Percentiles rank a stretch among this genome's conserved stretches.
Conservation (phyloP, 805 yeast genomes). For the Wickerhamiella sorbophila region DNA sequence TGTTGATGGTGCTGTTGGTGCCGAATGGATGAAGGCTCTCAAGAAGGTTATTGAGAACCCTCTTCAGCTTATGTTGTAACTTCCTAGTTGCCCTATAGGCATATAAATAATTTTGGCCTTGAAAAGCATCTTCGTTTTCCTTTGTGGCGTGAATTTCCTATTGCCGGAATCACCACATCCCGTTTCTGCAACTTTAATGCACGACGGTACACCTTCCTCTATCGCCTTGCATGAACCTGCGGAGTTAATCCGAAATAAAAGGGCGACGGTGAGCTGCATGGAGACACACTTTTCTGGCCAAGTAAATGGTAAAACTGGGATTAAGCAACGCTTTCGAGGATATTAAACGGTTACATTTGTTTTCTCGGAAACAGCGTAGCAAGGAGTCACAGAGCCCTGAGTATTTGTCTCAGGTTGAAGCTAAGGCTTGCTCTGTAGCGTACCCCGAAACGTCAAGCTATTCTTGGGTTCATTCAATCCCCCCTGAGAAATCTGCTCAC, state of each 20-base stretch:
- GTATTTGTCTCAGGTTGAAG: too few relatives aligned
- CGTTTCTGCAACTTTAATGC: neutral
- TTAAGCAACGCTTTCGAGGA: too few relatives aligned
- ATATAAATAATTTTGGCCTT: neutral
- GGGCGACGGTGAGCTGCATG: neutral
- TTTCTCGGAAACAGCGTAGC: too few relatives aligned
- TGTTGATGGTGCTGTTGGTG: conserved; percentile 96
- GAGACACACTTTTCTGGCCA: neutral
- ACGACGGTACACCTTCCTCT: neutral
- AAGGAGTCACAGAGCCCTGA: too few relatives aligned
- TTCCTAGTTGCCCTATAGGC: neutral
- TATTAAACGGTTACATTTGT: too few relatives aligned
- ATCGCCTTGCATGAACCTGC: neutral
- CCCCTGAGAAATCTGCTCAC: too few relatives aligned
- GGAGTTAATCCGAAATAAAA: neutral
- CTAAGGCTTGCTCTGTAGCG: too few relatives aligned
- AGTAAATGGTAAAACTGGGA: too few relatives aligned
- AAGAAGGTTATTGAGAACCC: conserved; percentile 92
- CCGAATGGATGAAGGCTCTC: conserved; percentile 88
- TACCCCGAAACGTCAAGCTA: too few relatives aligned
- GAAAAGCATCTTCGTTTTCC: neutral
- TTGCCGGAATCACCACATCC: neutral
- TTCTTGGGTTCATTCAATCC: too few relatives aligned
- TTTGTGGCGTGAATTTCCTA: neutral
- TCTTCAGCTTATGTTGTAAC: conserved; percentile 71